Conservation (phyloP, 306 rosid species). For the Prinsepia uniflora region DNA sequence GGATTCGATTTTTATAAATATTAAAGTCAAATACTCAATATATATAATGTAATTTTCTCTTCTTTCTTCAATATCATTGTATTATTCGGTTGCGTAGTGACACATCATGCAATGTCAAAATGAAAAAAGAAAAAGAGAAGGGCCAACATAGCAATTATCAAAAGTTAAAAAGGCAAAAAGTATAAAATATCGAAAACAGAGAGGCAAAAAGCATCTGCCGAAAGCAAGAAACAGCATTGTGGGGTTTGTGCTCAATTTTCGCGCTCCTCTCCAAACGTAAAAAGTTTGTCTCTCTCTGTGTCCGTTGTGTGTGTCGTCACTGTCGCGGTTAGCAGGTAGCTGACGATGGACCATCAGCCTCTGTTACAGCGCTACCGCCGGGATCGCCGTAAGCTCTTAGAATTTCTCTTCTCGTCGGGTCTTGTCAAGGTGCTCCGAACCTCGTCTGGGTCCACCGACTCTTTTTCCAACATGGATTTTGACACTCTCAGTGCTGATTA, state of each 20-base stretch:
- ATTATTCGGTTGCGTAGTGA: too few relatives aligned
- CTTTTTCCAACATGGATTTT: constrained; percentile 28
- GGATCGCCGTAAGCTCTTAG: constrained; percentile 48
- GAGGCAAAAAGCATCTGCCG: neutral
- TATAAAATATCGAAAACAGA: neutral
- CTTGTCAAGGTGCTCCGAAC: constrained; percentile 37
- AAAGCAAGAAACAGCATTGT: neutral
- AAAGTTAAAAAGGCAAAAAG: neutral
- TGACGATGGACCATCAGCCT: constrained; percentile 25
- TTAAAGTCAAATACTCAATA: too few relatives aligned
- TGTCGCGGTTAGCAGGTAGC: neutral
- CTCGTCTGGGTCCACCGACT: constrained; percentile 27
- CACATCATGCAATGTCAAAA: too few relatives aligned
- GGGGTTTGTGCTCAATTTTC: neutral
- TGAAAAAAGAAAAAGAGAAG: neutral
- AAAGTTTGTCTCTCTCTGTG: neutral
- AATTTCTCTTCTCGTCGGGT: constrained; percentile 42
- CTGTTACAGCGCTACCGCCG: constrained; percentile 40
- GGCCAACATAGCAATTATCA: constrained; percentile 4
- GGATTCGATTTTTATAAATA: too few relatives aligned
- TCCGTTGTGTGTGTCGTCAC: neutral
- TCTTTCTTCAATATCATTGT: too few relatives aligned
- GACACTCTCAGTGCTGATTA: constrained; percentile 48
- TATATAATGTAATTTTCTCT: too few relatives aligned
- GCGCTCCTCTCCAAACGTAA: neutral